phyloP scores from a whole-genome alignment of 495 filamentous ascomycete species.

The Lichina pygmaea region DNA sequence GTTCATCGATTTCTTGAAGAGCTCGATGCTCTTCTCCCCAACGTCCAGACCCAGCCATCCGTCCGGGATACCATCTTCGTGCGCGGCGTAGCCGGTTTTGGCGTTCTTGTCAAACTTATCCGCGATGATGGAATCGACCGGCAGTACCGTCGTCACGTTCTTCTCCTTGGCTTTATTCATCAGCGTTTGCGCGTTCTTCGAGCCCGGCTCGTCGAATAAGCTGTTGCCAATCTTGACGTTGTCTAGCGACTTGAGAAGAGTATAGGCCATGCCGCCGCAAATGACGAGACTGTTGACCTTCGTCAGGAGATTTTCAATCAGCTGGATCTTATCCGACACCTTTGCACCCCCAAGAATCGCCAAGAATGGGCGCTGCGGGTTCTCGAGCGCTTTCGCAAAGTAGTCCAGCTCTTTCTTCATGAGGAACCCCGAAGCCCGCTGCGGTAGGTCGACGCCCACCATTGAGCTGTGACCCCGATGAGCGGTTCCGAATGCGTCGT shows the following conservation, averaged over 20 bases:
- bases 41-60: slow-evolving; percentile 95
- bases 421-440: slow-evolving; percentile 91
- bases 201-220: slow-evolving; percentile 82
- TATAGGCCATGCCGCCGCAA: slow-evolving; percentile 97
- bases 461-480: slow-evolving; percentile 97
- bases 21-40: slow-evolving; percentile 60
- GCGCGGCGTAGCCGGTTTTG: slow-evolving; percentile 53
- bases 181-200: slow-evolving; percentile 71
- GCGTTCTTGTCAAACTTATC: slow-evolving; percentile 86
- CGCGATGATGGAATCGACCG: slow-evolving; percentile 83
- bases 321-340: slow-evolving; percentile 97
- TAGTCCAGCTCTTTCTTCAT: slow-evolving; percentile 99
- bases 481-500: slow-evolving; percentile 96
- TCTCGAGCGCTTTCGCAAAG: slow-evolving; percentile 92
- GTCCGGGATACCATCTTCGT: slow-evolving; percentile 73
- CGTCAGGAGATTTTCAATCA: slow-evolving; percentile 92
- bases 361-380: slow-evolving; percentile 82
- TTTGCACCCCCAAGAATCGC: slow-evolving; percentile 96
- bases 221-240: slow-evolving; percentile 70
- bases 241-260: slow-evolving; percentile 96
- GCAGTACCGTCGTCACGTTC: slow-evolving; percentile 79
- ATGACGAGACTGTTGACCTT: slow-evolving; percentile 95
- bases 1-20: slow-evolving; percentile 62
- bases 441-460: slow-evolving; percentile 85
- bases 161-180: slow-evolving; percentile 92